phyloP scores from a whole-genome alignment of 2,329 filamentous ascomycete genomes.

The Trichoderma koningii region DNA sequence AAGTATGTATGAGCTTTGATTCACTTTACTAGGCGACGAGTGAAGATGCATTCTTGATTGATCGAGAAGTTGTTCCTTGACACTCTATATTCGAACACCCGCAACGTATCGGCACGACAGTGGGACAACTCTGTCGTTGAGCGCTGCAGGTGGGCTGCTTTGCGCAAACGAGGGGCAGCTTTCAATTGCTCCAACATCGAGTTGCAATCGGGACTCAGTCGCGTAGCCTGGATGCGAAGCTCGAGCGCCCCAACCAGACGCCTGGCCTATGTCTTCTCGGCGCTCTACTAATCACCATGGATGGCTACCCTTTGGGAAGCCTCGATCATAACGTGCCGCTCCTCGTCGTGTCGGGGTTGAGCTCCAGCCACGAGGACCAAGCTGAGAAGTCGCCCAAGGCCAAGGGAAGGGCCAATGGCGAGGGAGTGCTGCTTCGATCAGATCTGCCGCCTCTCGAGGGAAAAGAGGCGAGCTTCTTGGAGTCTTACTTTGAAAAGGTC shows the following conservation, averaged over 20 bases:
- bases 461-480: conserved; percentile 64
- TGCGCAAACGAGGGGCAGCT: conserved; percentile 24
- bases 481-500: conserved; percentile 64
- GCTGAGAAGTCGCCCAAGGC: conserved; percentile 53
- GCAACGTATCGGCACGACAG: neutral
- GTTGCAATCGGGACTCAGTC: neutral
- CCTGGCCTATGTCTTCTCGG: conserved; percentile 27
- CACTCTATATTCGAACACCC: neutral
- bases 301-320: conserved; percentile 77
- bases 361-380: conserved; percentile 44
- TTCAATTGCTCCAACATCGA: neutral
- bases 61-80: neutral
- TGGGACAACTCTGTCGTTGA: neutral
- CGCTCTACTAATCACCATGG: conserved; percentile 56
- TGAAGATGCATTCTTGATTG: neutral
- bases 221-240: conserved; percentile 24
- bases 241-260: conserved; percentile 1
- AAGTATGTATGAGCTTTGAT: no score
- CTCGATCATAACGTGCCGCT: conserved; percentile 85
- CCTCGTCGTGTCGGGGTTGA: conserved; percentile 77
- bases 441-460: conserved; percentile 68
- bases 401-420: conserved; percentile 60
- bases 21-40: neutral
- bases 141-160: conserved; percentile 7
- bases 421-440: conserved; percentile 66